phyloP scores from a whole-genome alignment of 2,329 filamentous ascomycete genomes.

The Cladosporium cucumerinum region DNA sequence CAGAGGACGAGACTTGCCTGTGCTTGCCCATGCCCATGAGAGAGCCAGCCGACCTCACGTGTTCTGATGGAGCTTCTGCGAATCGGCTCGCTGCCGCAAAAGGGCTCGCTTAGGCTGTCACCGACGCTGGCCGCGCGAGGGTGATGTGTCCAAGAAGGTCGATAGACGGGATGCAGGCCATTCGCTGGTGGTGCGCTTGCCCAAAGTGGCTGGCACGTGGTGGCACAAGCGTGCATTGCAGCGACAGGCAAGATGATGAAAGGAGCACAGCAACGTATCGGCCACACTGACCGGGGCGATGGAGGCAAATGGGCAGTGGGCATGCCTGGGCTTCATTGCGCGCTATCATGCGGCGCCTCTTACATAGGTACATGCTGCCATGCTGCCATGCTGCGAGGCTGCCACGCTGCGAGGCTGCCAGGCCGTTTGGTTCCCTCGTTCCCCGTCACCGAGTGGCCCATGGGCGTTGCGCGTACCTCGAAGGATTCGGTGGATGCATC shows the following conservation, averaged over 20 bases:
- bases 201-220: slow-evolving; percentile 5
- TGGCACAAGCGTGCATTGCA: slow-evolving; percentile 2
- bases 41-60: not conserved
- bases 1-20: not conserved
- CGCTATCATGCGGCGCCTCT: not conserved
- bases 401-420: not conserved
- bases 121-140: not conserved
- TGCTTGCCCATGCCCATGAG: not conserved
- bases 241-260: not conserved
- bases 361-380: not conserved
- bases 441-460: not conserved
- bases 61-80: not conserved
- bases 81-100: not conserved
- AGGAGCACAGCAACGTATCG: not conserved
- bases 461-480: not conserved
- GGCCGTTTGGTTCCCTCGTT: not conserved
- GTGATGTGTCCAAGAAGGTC: not conserved
- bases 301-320: not conserved
- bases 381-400: not conserved
- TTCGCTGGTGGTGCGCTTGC: not conserved
- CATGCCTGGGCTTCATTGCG: not conserved
- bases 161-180: not conserved
- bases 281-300: not conserved
- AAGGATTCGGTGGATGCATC: slow-evolving; percentile 11
- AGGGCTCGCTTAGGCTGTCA: slow-evolving; percentile 10